phyloP scores from a whole-genome alignment of 306 rosid genomes.

The Boehmeria nivea region DNA sequence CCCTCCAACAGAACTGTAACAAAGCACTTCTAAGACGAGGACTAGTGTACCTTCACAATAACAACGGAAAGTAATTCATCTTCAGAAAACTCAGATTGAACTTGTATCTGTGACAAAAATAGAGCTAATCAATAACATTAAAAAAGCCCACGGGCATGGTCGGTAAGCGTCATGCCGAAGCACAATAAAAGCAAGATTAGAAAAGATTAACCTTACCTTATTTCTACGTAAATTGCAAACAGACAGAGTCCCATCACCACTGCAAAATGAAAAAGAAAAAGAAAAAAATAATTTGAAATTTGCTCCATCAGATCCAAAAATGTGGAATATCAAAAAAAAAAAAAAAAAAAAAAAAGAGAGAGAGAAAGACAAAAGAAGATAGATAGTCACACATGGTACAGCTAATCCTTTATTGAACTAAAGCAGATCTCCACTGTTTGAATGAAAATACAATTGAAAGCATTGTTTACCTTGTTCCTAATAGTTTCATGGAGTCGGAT shows the following conservation, averaged over 20 bases:
- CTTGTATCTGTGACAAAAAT: constrained; percentile 51
- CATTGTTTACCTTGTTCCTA: constrained; percentile 71
- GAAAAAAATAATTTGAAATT: constrained; percentile 1
- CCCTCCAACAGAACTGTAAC: no score
- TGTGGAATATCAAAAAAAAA: no score
- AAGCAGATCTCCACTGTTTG: neutral
- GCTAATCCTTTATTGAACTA: neutral
- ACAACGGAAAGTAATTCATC: constrained; percentile 84
- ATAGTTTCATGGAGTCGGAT: constrained; percentile 67
- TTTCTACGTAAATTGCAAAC: constrained; percentile 84
- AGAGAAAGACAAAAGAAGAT: no score
- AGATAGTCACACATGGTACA: no score
- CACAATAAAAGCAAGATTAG: neutral
- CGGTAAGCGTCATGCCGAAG: neutral
- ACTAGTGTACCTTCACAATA: constrained; percentile 69
- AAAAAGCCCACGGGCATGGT: neutral
- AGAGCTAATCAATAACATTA: constrained; percentile 21
- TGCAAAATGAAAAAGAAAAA: constrained; percentile 26
- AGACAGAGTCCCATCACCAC: constrained; percentile 95
- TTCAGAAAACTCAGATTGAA: constrained; percentile 86
- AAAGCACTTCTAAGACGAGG: no score
- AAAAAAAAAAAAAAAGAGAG: no score
- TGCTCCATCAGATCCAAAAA: neutral
- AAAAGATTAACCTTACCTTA: constrained; percentile 42
- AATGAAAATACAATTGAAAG: neutral